Conservation (phyloP, 2,329 filamentous ascomycete species). For the Penicillium sp. region DNA sequence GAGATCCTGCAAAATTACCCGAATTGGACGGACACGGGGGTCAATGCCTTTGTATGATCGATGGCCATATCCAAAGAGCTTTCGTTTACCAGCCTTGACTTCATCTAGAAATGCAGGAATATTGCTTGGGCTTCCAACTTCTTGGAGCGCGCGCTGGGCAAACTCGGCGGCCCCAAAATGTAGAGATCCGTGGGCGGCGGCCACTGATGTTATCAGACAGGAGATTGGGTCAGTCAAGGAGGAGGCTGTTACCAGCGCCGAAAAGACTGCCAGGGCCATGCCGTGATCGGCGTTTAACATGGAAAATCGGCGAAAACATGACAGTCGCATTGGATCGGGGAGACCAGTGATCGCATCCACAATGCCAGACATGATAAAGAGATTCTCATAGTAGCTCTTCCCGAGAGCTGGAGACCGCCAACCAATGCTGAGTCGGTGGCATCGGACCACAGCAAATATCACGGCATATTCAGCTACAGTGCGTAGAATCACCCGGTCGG, state of each 20-base stretch:
- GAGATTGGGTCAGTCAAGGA: conserved; percentile 56
- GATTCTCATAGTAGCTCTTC: conserved; percentile 55
- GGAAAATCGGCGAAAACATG: conserved; percentile 54
- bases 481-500: conserved; percentile 25
- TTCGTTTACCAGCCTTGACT: conserved; percentile 27
- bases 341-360: conserved; percentile 48
- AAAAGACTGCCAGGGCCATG: conserved; percentile 58
- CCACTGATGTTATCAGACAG: conserved; percentile 52
- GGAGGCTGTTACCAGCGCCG: conserved; percentile 56
- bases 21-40: conserved; percentile 27
- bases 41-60: conserved; percentile 32
- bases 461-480: conserved; percentile 27
- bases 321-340: conserved; percentile 47
- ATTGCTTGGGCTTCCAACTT: conserved; percentile 25
- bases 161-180: conserved; percentile 61
- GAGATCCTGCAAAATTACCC: conserved; percentile 25
- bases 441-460: conserved; percentile 25
- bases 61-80: conserved; percentile 34
- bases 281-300: conserved; percentile 60
- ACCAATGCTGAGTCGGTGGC: conserved; percentile 23
- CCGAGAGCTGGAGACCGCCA: conserved; percentile 32
- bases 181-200: conserved; percentile 57
- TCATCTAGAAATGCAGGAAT: conserved; percentile 28
- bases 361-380: conserved; percentile 55
- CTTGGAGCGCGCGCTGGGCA: conserved; percentile 46